Base-by-base conservation (phyloP, 306 rosid genomes). In the Benincasa hispida region DNA sequence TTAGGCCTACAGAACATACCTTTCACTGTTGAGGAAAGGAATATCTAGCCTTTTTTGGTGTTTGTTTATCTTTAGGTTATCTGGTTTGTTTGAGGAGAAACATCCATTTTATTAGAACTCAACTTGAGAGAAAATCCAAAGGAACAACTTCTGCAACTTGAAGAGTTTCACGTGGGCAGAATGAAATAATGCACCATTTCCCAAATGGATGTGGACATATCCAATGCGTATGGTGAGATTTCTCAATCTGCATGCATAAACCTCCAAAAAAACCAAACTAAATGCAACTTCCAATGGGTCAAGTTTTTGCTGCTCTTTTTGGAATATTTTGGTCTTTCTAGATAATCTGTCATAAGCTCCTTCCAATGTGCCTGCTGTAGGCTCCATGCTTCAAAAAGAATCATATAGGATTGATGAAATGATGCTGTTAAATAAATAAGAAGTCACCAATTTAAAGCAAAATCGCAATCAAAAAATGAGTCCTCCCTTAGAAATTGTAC, bases 201-300 rank as follows among this genome's bases (percentile, higher is more conserved):
- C 82, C 66, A 83, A 87, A 73, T 75, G 82, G 82, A 88, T 72
- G 88, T 83, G 87, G 85, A 84, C 68, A 82, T 79, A 47, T 48
- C 37, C 75, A 78, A 41, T 78, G 54, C 76, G 84, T 77, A 77
- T 30, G 34, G 76, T 55, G 79, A 65, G 68, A 76, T 81, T 74
- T 81, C 81, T 85, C 85, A 81, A 78, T 78, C 81, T 74, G 66
- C 82, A 76, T 84, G 87, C 87, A 81, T 79, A 70, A 24, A 57
- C 86, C 82, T 73, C 85, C 81, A 69, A 55, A 68, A 55, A 67
- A 21, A 45, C 73, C 54, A 45, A 75, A 78, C 81, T 19, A 70
- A 79, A 77, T 62, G 45, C 81, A 72, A 72, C 84, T 58, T 35
- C 83, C 74, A 45, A 72, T 28, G 75, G 39, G 57, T 70, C 75